Evolutionary conservation across 179 eudicot species (phyloP), one percentile per base, ranked within the genome.

Genomic region (Beta lomatogona): DNA sequence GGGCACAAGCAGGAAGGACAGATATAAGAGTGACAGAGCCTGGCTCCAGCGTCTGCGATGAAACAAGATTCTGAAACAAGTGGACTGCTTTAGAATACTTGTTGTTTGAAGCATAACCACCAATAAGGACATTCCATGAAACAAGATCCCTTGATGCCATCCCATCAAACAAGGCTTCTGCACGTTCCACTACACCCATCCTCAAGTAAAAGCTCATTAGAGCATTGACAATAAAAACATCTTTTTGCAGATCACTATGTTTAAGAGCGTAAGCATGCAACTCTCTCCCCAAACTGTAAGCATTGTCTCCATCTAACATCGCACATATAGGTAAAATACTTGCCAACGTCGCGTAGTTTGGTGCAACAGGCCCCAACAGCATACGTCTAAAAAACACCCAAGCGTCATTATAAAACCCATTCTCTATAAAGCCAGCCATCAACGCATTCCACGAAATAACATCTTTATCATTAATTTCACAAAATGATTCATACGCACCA

Each of bases 91-190:
- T 86, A 81, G 77, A 73, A 85, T 85, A 86, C 58, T 87, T 83
- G 19, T 83, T 85, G 77, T 88, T 88, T 25, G 84, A 88, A 71
- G 88, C 81, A 83, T 82, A 92, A 50, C 95, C 93, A 55, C 90
- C 87, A 81, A 93, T 93, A 15, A 91, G 77, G n/a, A 89, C 85
- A 77, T 90, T 93, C 97, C 97, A 93, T 0, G 95, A 88, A 85
- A 93, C 89, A 77, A 85, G 73, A 82, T 93, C 95, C 82, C 83
- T 88, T 13, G 75, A 77, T 64, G 69, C 31, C 91, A 91, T 90
- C 71, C 88, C 77, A 46, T 41, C 22, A 71, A 92, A 93, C 72
- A 92, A 73, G 44, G 70, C 79, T 79, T 93, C 87, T 22, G 89
- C 91, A 80, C 85, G 84, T 70, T 66, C 74, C 80, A 86, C 74